phyloP scores from a whole-genome alignment of 768 basidiomycete species.

The Phaeolepiota aurea region DNA sequence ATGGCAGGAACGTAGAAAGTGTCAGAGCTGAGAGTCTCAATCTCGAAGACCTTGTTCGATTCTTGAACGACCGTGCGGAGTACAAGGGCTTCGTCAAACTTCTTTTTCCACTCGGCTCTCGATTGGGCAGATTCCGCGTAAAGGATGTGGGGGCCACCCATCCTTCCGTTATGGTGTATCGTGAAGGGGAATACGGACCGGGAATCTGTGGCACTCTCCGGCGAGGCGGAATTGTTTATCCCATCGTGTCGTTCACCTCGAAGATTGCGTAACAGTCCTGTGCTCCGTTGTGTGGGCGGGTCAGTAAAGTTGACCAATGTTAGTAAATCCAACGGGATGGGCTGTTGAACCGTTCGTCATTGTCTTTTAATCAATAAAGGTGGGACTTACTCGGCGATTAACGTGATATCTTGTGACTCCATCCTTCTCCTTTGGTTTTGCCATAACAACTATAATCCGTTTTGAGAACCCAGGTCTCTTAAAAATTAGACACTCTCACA shows the following conservation, averaged over 20 bases:
- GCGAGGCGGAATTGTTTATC: slow-evolving; percentile 13
- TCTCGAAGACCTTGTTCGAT: slow-evolving; percentile 90
- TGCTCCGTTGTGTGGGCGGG: slow-evolving; percentile 63
- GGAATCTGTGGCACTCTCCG: slow-evolving; percentile 47
- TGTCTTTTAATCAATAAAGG: too few species aligned
- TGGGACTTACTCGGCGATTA: slow-evolving; percentile 57
- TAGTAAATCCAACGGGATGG: slow-evolving; percentile 87
- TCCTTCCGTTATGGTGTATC: slow-evolving; percentile 80
- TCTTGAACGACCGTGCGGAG: slow-evolving; percentile 84
- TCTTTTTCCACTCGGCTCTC: slow-evolving; percentile 82
- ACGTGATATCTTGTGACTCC: slow-evolving; percentile 71
- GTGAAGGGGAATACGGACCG: slow-evolving; percentile 83
- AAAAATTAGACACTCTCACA: slow-evolving; percentile 35
- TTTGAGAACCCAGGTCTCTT: not conserved
- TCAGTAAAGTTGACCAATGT: slow-evolving; percentile 81
- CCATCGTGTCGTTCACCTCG: slow-evolving; percentile 28
- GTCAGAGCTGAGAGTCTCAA: slow-evolving; percentile 82
- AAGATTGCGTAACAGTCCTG: slow-evolving; percentile 64
- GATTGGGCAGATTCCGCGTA: slow-evolving; percentile 77
- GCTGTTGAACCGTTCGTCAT: too few species aligned
- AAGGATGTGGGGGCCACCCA: slow-evolving; percentile 79
- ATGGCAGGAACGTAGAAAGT: slow-evolving; percentile 78
- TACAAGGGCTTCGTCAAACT: slow-evolving; percentile 82
- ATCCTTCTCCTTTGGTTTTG: slow-evolving; percentile 76
- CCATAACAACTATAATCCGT: slow-evolving; percentile 71